A percentile compares a stretch with the other conserved stretches of the same genome.
These are phyloP conservation scores for Osmanthus fragrans DNA, from an alignment of 257 asterid genomes.

Conservation along the genomic window DNA sequence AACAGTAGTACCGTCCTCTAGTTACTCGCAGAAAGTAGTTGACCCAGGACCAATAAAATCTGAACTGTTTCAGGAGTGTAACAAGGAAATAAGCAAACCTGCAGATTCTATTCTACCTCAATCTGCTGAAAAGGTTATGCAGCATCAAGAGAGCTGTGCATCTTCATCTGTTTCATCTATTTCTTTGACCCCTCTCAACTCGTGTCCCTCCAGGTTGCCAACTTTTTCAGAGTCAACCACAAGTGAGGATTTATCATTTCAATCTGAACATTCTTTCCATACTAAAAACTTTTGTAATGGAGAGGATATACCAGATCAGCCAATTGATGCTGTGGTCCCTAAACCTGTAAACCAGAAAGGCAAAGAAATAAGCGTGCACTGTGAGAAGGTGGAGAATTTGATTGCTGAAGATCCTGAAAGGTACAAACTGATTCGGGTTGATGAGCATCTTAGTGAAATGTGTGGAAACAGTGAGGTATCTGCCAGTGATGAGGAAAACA, in stretches of 20 bases:
- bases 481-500: conserved; percentile 52
- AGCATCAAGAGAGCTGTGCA: conserved; percentile 58
- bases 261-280: conserved; percentile 49
- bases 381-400: conserved; percentile 29
- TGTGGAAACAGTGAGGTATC: conserved; percentile 36
- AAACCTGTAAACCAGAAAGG: conserved; percentile 26
- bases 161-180: conserved; percentile 47
- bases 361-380: conserved; percentile 31
- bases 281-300: conserved; percentile 30
- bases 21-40: conserved; percentile 36
- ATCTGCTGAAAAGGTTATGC: conserved; percentile 45
- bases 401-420: conserved; percentile 33
- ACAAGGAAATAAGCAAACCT: conserved; percentile 25
- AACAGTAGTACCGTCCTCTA: conserved; percentile 30
- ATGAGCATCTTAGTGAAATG: conserved; percentile 32
- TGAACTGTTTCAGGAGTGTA: conserved; percentile 47
- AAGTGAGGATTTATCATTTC: conserved; percentile 41
- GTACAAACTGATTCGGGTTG: conserved; percentile 25
- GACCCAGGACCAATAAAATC: conserved; percentile 49
- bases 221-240: conserved; percentile 51
- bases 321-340: conserved; percentile 27
- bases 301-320: conserved; percentile 30
- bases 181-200: conserved; percentile 55
- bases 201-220: conserved; percentile 37
- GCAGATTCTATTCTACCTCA: conserved; percentile 24